Base-by-base conservation (phyloP, 1,284 basidiomycete species). In the Puccinia brachypodii region DNA sequence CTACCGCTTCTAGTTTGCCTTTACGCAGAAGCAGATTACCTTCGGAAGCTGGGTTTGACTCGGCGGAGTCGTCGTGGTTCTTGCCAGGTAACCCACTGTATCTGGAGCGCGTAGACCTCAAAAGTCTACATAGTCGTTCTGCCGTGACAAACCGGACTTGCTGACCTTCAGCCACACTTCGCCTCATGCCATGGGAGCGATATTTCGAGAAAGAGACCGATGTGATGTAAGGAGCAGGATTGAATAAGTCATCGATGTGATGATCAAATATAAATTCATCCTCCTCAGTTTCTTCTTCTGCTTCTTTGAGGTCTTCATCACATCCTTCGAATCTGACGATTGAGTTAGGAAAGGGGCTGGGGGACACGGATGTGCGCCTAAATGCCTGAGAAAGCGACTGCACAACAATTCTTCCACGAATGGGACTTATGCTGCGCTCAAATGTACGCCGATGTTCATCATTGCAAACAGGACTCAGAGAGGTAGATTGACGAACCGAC, bases 261-360 rank as follows among this genome's bases (percentile, higher is more conserved):
- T 69, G 76, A 78, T 78, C 66, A 42, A 78, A 78, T 42, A 69
- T 69, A 28, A 69, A 78, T 78, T 78, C 76, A 25, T 78, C 76
- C 8, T 76, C 68, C 19, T 71, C 68, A 28, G 8, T 44, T 16
- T 71, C 68, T 4, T 40, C 68, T 47, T 71, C 68, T n/a, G n/a
- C n/a, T 71, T 71, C 68, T 50, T 50, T 71, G 19, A 50, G 40
- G 28, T 71, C 44, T 47, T 71, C 50, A 28, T 40, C 31, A 60
- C 40, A 9, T 36, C 60, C 47, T 1, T 19, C 40, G 14, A 44
- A n/a, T 71, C 42, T 28, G 19, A 13, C 72, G 38, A 60, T 40
- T 56, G 74, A 56, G n/a, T 53, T 44, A 0, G 38, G 60, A 36
- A 19, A 40, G 28, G 62, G n/a, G 38, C 47, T 16, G 58, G 60